Conservation (phyloP, 345 rosid species). For the Rhodamnia rubescens region DNA sequence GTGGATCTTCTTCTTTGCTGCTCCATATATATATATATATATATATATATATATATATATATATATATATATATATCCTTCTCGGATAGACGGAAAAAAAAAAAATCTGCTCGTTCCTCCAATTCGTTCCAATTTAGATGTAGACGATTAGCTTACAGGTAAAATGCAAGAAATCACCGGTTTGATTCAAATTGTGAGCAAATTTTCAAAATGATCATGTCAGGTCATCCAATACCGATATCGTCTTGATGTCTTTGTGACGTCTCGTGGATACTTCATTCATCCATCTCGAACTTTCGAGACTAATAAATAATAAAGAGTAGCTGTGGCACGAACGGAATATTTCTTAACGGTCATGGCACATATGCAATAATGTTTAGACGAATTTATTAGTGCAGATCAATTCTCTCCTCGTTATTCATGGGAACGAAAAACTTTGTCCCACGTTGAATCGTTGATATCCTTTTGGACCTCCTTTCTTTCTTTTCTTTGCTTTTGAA, state of each 20-base stretch:
- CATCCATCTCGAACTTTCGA: too few species aligned
- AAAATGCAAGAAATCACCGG: not conserved
- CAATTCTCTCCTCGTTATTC: not conserved
- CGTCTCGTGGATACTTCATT: too few species aligned
- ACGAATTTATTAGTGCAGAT: not conserved
- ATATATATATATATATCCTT: too few species aligned
- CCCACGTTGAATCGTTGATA: not conserved
- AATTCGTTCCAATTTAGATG: not conserved
- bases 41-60: too few species aligned
- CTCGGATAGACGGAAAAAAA: not conserved
- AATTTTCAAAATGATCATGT: not conserved
- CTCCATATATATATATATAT: too few species aligned
- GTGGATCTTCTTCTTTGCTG: not conserved
- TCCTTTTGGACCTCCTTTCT: not conserved
- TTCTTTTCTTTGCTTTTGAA: not conserved
- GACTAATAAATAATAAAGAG: fast-evolving
- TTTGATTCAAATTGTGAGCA: not conserved
- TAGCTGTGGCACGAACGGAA: fast-evolving
- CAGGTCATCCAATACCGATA: too few species aligned
- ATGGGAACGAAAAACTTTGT: not conserved
- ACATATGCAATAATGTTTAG: too few species aligned
- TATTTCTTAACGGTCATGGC: fast-evolving
- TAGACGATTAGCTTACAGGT: not conserved
- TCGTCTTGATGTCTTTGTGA: too few species aligned
- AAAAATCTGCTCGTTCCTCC: not conserved